Base-by-base conservation (phyloP, 495 filamentous ascomycete genomes). In the Penicillium salamii region DNA sequence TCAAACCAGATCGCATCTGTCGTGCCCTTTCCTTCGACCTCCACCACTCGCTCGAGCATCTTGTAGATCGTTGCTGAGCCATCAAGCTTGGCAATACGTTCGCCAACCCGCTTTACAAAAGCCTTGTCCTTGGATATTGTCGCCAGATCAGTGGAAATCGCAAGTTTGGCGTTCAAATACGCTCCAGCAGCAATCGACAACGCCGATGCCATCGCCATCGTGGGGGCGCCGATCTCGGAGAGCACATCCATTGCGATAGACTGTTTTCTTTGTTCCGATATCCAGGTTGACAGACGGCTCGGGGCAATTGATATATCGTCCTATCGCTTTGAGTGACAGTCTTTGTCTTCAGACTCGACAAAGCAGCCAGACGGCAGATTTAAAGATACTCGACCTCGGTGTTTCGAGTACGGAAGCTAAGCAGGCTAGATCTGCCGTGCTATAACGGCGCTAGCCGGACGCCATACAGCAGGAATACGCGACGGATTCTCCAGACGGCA, bases 1-100 rank as follows among this genome's bases (percentile, higher is more conserved):
- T 80, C 77, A 61, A 78, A 78, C 77, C 77, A 79, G 14, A 79
- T 51, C 5, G 70, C 71, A 38, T 78, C 73, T 3, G 32, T 35
- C 0, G 55, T 46, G 4, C 65, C 69, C 21, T 68, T 54, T 3
- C 63, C 60, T 5, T 76, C 64, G 3, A 71, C 63, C 9, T 71
- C 69, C 11, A 76, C 61, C 0, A 69, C 61, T n/a, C 62, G 59
- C 41, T 71, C 61, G 5, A 79, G 68, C 59, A 78, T 62, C 36
- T 63, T 65, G 54, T 77, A 78, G 14, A 76, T 53, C 0, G 74
- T 78, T 11, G 64, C 50, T 8, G 67, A 65, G 49, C 74, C 74
- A 3, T 72, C 75, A 8, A 79, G 52, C 21, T 66, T 54, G 8
- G 54, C 59, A 37, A 78, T 72, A 11, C 68, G 68, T 45, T 67